These are phyloP conservation scores for Rugonectria rugulosa DNA, from an alignment of 2,329 filamentous ascomycete genomes.

Conservation along the genomic window DNA sequence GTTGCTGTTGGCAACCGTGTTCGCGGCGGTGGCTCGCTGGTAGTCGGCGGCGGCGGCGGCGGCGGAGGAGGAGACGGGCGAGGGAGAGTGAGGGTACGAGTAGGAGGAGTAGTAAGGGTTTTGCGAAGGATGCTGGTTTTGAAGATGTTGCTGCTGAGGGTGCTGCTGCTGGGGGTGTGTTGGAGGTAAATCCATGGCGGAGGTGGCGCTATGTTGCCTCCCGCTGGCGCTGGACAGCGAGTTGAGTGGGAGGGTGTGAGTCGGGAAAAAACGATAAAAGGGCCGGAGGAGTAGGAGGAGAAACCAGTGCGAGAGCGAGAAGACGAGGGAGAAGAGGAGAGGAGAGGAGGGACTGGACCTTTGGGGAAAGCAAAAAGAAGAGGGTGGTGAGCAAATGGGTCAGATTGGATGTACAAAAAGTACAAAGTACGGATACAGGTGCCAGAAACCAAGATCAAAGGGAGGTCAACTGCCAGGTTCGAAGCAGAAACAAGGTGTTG, in stretches of 20 bases:
- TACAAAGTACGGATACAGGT: too few relatives aligned
- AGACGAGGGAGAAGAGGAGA: conserved; percentile 23
- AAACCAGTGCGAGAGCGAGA: conserved; percentile 19
- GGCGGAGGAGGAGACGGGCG: conserved; percentile 29
- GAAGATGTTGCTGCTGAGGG: conserved; percentile 20
- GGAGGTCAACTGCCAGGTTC: conserved; percentile 28
- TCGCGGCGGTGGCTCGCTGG: conserved; percentile 26
- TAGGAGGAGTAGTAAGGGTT: conserved; percentile 28
- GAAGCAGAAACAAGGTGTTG: conserved; percentile 37
- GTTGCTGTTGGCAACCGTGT: conserved; percentile 27
- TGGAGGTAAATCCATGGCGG: conserved; percentile 43
- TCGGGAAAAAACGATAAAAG: too few relatives aligned
- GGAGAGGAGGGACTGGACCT: not conserved
- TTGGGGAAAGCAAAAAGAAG: conserved; percentile 20
- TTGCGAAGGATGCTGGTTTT: conserved; percentile 30
- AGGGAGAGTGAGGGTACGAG: conserved; percentile 33
- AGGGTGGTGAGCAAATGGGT: conserved; percentile 5
- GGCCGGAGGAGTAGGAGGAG: conserved; percentile 16
- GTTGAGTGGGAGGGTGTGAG: conserved; percentile 16
- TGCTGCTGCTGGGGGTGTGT: conserved; percentile 34
- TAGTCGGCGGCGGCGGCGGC: conserved; percentile 27
- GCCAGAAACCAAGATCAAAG: conserved; percentile 27
- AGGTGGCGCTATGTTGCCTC: conserved; percentile 39
- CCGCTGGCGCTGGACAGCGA: conserved; percentile 26
- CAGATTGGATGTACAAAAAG: not conserved